Base-by-base conservation (phyloP, 345 rosid species). In the Brassica carinata region DNA sequence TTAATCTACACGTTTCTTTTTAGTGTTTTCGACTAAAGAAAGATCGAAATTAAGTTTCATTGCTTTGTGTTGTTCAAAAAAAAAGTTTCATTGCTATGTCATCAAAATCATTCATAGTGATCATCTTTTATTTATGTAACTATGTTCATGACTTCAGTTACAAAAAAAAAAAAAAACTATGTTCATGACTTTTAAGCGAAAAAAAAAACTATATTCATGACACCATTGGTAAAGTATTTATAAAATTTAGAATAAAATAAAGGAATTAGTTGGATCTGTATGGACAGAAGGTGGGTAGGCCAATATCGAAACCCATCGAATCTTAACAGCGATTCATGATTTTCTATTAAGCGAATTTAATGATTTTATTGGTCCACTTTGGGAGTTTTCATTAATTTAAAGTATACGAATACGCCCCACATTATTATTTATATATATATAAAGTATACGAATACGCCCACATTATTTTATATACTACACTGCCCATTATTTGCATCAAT, bases 191-290 rank as follows among this genome's bases (percentile, higher is more conserved):
- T 29, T 29, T 29, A 29, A 29, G 31, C 31, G 4, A 29, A 29
- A 29, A 29, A 27, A 27, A 29, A 29, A 57, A 57, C 18, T 57
- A 58, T 55, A 23, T 17, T 57, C 26, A 17, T 57, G 62, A 34
- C 64, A 10, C 34, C 31, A 27, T 62, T 62, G 8, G 1, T 62
- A 10, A 26, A 62, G 15, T 26, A 62, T 62, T 11, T 10, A 62
- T 61, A 61, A 29, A 62, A 23, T 9, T 10, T 61, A 4, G 72
- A 73, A 61, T 31, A 40, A 48, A 33, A 67, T 64, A 68, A 73
- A 43, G 30, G 17, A 62, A 62, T 26, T 69, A 74, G 83, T 68
- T 80, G 75, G 79, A 74, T 62, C 61, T 48, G 83, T 73, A 79
- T 80, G 79, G 83, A 75, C 75, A 74, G 53, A 48, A 62, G 66